These are phyloP conservation scores for Steccherinum ochraceum DNA, from an alignment of 768 basidiomycete genomes.

Conservation along the genomic window DNA sequence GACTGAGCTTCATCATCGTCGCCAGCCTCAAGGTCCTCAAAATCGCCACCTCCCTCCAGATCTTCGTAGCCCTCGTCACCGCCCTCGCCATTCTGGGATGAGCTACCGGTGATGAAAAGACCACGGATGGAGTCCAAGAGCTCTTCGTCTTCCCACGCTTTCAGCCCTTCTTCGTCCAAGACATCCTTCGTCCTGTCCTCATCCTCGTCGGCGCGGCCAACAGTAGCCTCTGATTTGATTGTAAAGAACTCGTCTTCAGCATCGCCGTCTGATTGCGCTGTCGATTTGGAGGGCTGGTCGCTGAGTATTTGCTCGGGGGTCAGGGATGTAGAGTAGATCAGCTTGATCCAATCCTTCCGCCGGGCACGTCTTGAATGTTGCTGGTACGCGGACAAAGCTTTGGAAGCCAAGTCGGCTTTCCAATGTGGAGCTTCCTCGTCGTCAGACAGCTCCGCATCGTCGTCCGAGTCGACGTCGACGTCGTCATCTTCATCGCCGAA, in stretches of 20 bases:
- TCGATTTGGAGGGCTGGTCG: constrained; percentile 24
- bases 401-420: constrained; percentile 60
- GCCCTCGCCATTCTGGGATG: constrained; percentile 26
- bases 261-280: constrained; percentile 29
- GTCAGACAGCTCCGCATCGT: constrained; percentile 34
- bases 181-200: constrained; percentile 67
- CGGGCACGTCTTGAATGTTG: constrained; percentile 30
- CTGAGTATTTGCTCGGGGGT: constrained; percentile 62
- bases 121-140: constrained; percentile 81
- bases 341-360: constrained; percentile 73
- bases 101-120: constrained; percentile 83
- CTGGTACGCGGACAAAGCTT: constrained; percentile 41
- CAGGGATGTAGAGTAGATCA: constrained; percentile 71
- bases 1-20: background rate
- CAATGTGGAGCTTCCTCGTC: constrained; percentile 56
- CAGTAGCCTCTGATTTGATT: constrained; percentile 34
- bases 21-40: constrained; percentile 34
- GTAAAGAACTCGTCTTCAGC: constrained; percentile 71
- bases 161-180: constrained; percentile 43
- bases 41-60: constrained; percentile 27
- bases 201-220: constrained; percentile 37
- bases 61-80: constrained; percentile 35
- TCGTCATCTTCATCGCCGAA: constrained; percentile 46
- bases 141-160: constrained; percentile 80
- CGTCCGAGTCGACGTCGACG: constrained; percentile 41